phyloP scores from a whole-genome alignment of 108 stramenopile genomes.

The Nitzschia sp. region DNA sequence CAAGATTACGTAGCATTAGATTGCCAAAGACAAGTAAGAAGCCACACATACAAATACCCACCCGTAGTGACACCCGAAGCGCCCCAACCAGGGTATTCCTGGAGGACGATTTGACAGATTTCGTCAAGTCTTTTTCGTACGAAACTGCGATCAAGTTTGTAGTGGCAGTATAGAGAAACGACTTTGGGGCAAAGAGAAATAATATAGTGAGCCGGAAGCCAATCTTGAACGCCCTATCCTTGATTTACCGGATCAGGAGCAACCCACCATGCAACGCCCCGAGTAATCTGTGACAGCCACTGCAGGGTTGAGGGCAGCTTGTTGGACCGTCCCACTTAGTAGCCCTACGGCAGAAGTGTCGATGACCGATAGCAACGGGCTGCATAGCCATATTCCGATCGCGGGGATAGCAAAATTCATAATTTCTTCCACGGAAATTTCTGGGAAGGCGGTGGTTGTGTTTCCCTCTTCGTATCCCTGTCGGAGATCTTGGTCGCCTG shows the following conservation, averaged over 20 bases:
- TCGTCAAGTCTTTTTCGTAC: conserved; percentile 46
- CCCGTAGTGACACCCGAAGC: conserved; percentile 61
- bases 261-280: conserved; percentile 63
- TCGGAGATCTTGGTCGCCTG: no score
- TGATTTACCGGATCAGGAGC: no score
- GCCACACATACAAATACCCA: conserved; percentile 57
- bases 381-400: conserved; percentile 84
- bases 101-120: conserved; percentile 12
- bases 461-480: no score
- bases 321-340: conserved; percentile 77
- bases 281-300: conserved; percentile 77
- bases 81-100: conserved; percentile 59
- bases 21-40: conserved; percentile 46
- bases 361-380: conserved; percentile 77
- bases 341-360: conserved; percentile 81
- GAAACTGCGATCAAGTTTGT: conserved; percentile 80
- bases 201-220: conserved; percentile 5
- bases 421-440: conserved; percentile 45
- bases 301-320: conserved; percentile 84
- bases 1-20: conserved; percentile 49
- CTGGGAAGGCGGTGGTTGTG: no score
- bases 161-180: conserved; percentile 83
- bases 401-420: conserved; percentile 80
- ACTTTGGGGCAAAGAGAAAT: conserved; percentile 29
- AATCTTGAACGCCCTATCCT: conserved; percentile 70